Evolutionary conservation across 352 stramenopile genomes (phyloP).

Genomic region (Aphanomyces stellatus): DNA sequence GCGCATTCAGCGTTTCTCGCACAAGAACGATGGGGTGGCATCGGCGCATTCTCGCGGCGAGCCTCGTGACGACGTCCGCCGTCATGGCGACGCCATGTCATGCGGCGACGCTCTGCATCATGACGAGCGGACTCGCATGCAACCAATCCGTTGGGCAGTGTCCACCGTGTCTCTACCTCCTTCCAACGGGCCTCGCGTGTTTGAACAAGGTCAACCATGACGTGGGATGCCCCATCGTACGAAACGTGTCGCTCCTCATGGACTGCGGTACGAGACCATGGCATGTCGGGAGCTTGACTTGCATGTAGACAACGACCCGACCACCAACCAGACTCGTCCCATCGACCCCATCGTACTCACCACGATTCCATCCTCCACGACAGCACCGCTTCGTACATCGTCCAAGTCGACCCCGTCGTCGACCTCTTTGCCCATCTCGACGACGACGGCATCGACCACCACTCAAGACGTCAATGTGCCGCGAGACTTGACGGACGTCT

Average conservation of each 20-base stretch:
- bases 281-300: too few species aligned
- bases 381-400: not conserved
- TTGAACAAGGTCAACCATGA: not conserved
- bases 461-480: not conserved
- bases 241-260: not conserved
- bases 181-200: not conserved
- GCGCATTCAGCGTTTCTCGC: not conserved
- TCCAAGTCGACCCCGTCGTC: not conserved
- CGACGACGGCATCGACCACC: not conserved
- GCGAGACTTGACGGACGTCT: too few species aligned
- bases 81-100: not conserved
- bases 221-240: not conserved
- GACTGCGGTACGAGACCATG: conserved; percentile 6
- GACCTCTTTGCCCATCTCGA: too few species aligned
- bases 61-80: not conserved
- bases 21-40: too few species aligned
- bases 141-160: not conserved
- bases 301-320: too few species aligned
- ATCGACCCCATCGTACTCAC: too few species aligned
- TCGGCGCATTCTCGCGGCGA: too few species aligned
- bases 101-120: not conserved
- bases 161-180: not conserved
- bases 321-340: too few species aligned
- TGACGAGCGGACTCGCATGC: not conserved
- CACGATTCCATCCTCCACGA: too few species aligned